Conservation (phyloP, 768 basidiomycete genomes). For the Pisolithus sp. region DNA sequence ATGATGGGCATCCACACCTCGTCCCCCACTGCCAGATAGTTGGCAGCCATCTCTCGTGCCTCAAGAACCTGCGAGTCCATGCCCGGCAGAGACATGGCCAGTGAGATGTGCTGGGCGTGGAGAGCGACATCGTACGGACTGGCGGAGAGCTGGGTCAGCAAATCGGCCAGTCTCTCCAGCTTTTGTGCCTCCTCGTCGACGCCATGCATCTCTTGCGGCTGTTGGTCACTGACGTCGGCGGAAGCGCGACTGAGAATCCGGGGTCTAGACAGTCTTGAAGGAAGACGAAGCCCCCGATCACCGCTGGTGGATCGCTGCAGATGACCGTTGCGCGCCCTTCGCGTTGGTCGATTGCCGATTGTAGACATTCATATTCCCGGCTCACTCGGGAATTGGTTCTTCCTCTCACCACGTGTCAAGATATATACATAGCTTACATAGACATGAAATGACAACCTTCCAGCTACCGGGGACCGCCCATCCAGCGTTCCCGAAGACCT, state of each 20-base stretch:
- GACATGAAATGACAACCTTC: too few species aligned
- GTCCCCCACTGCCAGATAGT: conserved; percentile 57
- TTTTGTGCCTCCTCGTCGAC: conserved; percentile 30
- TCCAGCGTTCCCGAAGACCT: background rate
- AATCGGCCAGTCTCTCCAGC: conserved; percentile 56
- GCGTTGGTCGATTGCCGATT: too few species aligned
- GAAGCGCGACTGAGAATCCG: background rate
- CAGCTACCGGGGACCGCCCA: background rate
- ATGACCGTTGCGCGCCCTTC: too few species aligned
- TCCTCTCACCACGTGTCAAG: too few species aligned
- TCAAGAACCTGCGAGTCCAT: conserved; percentile 52
- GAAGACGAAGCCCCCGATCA: background rate
- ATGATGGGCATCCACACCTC: conserved; percentile 74
- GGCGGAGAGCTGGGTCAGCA: conserved; percentile 52
- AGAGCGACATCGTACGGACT: conserved; percentile 56
- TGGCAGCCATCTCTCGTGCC: conserved; percentile 62
- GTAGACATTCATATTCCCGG: too few species aligned
- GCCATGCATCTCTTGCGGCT: conserved; percentile 43
- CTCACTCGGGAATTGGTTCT: too few species aligned
- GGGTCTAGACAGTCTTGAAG: background rate
- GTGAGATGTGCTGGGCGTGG: conserved; percentile 61
- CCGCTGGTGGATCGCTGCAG: too few species aligned
- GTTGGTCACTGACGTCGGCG: background rate
- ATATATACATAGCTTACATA: too few species aligned
- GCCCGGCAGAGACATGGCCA: conserved; percentile 49